phyloP scores from a whole-genome alignment of 768 basidiomycete genomes.

The Dentipellis sp. region DNA sequence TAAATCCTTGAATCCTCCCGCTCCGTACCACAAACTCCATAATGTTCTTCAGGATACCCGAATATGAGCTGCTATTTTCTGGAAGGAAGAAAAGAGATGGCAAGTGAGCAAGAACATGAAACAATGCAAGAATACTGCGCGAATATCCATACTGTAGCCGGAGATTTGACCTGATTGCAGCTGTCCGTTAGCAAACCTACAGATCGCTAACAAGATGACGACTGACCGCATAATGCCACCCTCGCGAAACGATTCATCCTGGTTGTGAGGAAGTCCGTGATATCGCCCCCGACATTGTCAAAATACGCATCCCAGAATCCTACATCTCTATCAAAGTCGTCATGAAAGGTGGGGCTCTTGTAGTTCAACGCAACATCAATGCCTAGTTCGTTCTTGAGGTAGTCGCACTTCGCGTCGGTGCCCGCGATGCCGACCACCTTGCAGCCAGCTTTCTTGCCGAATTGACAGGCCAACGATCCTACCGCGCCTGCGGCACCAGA shows the following conservation, averaged over 20 bases:
- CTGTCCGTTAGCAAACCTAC: background rate
- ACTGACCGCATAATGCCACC: slow-evolving; percentile 68
- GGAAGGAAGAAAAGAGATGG: slow-evolving; percentile 52
- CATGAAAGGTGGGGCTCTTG: slow-evolving; percentile 63
- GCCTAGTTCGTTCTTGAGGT: slow-evolving; percentile 79
- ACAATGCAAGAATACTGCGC: too few species aligned
- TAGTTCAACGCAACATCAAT: slow-evolving; percentile 83
- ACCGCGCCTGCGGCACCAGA: slow-evolving; percentile 91
- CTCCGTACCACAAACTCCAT: slow-evolving; percentile 63
- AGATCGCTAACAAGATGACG: background rate
- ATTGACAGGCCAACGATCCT: slow-evolving; percentile 75
- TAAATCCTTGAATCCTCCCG: slow-evolving; percentile 77
- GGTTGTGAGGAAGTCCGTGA: slow-evolving; percentile 69
- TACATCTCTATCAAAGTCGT: slow-evolving; percentile 60
- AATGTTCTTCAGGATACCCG: too few species aligned
- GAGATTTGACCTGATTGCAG: slow-evolving; percentile 64
- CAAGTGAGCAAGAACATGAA: slow-evolving; percentile 23
- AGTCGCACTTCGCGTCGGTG: slow-evolving; percentile 70
- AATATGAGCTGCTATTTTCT: too few species aligned
- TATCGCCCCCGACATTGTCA: slow-evolving; percentile 77
- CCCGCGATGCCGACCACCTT: slow-evolving; percentile 89
- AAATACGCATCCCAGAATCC: slow-evolving; percentile 82
- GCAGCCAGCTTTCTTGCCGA: slow-evolving; percentile 71
- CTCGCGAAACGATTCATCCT: slow-evolving; percentile 72
- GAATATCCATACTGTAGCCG: slow-evolving; percentile 51